Evolutionary conservation across 306 rosid genomes (phyloP).

Genomic region (Lathyrus aphaca): DNA sequence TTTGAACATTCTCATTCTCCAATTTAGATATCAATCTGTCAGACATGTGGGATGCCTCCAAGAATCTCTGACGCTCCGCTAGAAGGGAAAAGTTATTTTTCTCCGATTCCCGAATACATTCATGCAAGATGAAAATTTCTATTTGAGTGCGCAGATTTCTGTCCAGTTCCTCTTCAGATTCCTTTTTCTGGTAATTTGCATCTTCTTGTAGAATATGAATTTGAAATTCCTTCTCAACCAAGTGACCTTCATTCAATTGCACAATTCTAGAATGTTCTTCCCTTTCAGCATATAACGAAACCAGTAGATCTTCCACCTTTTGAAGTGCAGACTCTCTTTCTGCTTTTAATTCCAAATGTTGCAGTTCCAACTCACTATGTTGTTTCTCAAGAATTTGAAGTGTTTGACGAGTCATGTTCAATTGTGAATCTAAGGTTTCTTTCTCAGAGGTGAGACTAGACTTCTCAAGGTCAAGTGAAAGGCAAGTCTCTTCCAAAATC

Average conservation of each 20-base stretch:
- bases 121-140: constrained; percentile 69
- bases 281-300: constrained; percentile 65
- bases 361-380: constrained; percentile 50
- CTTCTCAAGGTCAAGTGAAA: constrained; percentile 60
- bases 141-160: constrained; percentile 58
- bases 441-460: constrained; percentile 64
- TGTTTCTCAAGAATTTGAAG: constrained; percentile 61
- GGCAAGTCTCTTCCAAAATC: constrained; percentile 64
- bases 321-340: constrained; percentile 73
- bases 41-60: constrained; percentile 62
- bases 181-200: constrained; percentile 55
- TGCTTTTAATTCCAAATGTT: constrained; percentile 50
- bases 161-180: constrained; percentile 71
- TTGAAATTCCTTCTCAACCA: constrained; percentile 65
- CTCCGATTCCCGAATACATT: constrained; percentile 62
- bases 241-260: constrained; percentile 49
- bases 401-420: constrained; percentile 53
- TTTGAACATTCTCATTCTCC: constrained; percentile 58
- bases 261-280: constrained; percentile 60
- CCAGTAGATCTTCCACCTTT: constrained; percentile 71
- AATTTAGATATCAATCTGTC: constrained; percentile 59
- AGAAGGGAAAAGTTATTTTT: constrained; percentile 53
- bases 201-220: constrained; percentile 63
- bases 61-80: constrained; percentile 62
- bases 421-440: constrained; percentile 57